Conservation (phyloP, 202 grass and related monocot genomes). For the Eragrostis tef region DNA sequence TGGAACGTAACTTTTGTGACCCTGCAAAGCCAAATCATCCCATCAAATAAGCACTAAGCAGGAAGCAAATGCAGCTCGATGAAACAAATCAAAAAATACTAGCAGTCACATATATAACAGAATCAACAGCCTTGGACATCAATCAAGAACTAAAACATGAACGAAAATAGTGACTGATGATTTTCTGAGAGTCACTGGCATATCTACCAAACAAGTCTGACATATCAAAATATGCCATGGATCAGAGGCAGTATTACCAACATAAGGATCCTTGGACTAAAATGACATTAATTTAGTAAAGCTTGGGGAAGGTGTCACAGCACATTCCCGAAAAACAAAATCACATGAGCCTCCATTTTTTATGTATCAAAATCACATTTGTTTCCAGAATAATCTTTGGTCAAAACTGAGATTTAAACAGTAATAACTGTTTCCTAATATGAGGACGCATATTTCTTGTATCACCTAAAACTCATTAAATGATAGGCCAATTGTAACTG, state of each 20-base stretch:
- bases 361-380: neutral
- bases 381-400: no score
- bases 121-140: neutral
- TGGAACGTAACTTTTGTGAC: constrained; percentile 96
- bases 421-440: no score
- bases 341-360: no score
- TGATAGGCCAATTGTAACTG: neutral
- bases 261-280: constrained; percentile 22
- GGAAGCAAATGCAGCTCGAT: neutral
- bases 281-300: neutral
- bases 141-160: neutral
- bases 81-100: neutral
- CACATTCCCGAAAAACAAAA: neutral
- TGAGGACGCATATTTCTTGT: neutral
- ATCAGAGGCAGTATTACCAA: neutral
- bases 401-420: neutral
- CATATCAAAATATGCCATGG: neutral
- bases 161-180: neutral
- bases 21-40: constrained; percentile 35
- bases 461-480: neutral
- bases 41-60: constrained; percentile 19
- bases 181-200: neutral
- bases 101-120: neutral
- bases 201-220: constrained; percentile 4
- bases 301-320: neutral